A percentile compares a stretch with the other conserved stretches of the same genome.
These are phyloP conservation scores for Prunus campanulata DNA, from an alignment of 306 rosid species.

Conservation along the genomic window DNA sequence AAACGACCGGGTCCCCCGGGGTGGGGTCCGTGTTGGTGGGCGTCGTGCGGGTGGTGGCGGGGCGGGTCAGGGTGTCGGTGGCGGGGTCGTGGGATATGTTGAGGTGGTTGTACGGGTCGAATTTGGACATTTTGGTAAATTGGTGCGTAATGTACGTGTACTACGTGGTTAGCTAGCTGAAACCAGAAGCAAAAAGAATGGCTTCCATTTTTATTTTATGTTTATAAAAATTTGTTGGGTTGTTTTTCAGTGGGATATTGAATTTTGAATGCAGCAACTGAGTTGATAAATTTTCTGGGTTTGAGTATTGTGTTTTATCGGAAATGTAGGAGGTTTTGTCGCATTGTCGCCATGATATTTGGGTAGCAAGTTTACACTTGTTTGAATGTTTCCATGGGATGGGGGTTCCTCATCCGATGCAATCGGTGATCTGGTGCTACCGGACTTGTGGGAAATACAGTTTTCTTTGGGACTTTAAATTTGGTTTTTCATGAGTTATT, in stretches of 20 bases:
- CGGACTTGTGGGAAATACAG: neutral
- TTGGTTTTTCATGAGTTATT: neutral
- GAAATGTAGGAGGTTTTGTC: neutral
- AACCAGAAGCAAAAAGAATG: too few species aligned
- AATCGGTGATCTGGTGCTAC: neutral
- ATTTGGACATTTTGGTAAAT: slow-evolving; percentile 37
- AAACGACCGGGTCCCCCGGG: slow-evolving; percentile 13
- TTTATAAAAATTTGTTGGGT: too few species aligned
- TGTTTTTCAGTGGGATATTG: too few species aligned
- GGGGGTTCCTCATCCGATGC: neutral
- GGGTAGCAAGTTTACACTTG: neutral
- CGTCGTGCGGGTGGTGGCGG: neutral
- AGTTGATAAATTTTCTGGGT: neutral
- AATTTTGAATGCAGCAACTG: too few species aligned
- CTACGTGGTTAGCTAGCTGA: neutral
- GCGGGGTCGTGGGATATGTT: slow-evolving; percentile 34
- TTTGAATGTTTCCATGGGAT: neutral
- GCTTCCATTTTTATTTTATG: too few species aligned
- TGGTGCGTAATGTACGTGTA: neutral
- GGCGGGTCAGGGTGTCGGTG: slow-evolving; percentile 47
- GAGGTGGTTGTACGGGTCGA: slow-evolving; percentile 46
- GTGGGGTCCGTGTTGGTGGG: slow-evolving; percentile 29
- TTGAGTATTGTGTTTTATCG: neutral
- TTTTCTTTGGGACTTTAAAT: neutral
- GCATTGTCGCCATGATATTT: too few species aligned